Evolutionary conservation across 805 yeast species (phyloP).

Genomic region (Metschnikowia reukaufii): DNA sequence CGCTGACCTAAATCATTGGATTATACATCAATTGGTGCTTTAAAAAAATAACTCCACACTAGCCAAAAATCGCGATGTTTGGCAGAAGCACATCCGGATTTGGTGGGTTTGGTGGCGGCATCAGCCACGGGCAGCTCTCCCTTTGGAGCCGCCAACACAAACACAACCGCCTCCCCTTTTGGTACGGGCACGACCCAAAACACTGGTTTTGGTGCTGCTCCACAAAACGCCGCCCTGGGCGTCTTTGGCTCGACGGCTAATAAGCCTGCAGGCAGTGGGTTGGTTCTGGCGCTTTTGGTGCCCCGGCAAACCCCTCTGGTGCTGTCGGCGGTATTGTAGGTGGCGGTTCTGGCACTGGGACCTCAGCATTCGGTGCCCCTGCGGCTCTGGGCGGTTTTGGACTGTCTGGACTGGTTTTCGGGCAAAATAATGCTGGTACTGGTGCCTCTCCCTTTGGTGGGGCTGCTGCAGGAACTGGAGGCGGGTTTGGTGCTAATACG

Average conservation of each 20-base stretch:
- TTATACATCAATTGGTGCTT: slow-evolving; percentile 3
- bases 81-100: slow-evolving; percentile 51
- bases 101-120: slow-evolving; percentile 46
- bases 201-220: slow-evolving; percentile 17
- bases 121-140: slow-evolving; percentile 18
- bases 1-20: background rate
- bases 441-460: slow-evolving; percentile 22
- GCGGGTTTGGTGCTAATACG: slow-evolving; percentile 21
- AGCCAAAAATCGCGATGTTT: slow-evolving; percentile 37
- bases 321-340: slow-evolving; percentile 33
- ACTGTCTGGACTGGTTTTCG: slow-evolving; percentile 37
- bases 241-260: slow-evolving; percentile 19
- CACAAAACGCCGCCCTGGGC: slow-evolving; percentile 14
- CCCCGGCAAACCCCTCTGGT: slow-evolving; percentile 16
- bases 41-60: background rate
- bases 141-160: slow-evolving; percentile 11
- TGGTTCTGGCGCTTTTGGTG: slow-evolving; percentile 19
- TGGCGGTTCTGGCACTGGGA: slow-evolving; percentile 16
- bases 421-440: slow-evolving; percentile 19
- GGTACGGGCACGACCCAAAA: slow-evolving; percentile 14
- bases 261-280: slow-evolving; percentile 33
- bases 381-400: slow-evolving; percentile 9
- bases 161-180: slow-evolving; percentile 19
- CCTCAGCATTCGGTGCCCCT: slow-evolving; percentile 14
- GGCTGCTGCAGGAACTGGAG: slow-evolving; percentile 13